phyloP scores from a whole-genome alignment of 257 asterid species.

The Salvia splendens region DNA sequence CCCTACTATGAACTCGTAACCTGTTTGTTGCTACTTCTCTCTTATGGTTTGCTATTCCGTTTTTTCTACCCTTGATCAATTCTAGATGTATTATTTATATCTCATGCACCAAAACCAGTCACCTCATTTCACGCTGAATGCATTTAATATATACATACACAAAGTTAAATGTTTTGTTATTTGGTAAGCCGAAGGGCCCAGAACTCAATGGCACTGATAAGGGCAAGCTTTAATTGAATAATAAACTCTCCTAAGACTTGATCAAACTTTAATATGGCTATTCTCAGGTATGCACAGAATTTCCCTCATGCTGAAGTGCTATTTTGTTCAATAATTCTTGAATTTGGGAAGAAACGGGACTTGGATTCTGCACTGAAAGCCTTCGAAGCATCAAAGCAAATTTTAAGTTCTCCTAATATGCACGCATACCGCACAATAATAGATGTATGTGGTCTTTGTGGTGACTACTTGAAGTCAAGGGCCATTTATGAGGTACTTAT shows the following conservation, averaged over 20 bases:
- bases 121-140: slow-evolving; percentile 5
- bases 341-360: slow-evolving; percentile 84
- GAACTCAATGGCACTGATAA: slow-evolving; percentile 7
- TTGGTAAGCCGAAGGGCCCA: neutral
- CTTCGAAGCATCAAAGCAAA: slow-evolving; percentile 68
- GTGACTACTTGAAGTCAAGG: slow-evolving; percentile 78
- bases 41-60: slow-evolving; percentile 11
- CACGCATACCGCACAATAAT: slow-evolving; percentile 76
- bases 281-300: slow-evolving; percentile 69
- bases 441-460: slow-evolving; percentile 97
- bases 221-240: neutral
- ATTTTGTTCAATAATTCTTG: slow-evolving; percentile 66
- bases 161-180: neutral
- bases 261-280: slow-evolving; percentile 25
- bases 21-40: neutral
- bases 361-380: slow-evolving; percentile 68
- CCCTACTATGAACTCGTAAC: slow-evolving; percentile 5
- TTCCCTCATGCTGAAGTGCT: slow-evolving; percentile 57
- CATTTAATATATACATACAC: neutral
- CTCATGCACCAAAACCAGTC: slow-evolving; percentile 6
- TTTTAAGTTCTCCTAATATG: slow-evolving; percentile 61
- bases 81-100: neutral
- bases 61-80: slow-evolving; percentile 8
- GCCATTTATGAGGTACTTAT: slow-evolving; percentile 72
- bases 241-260: slow-evolving; percentile 6